These are phyloP conservation scores for Fusarium buharicum DNA, from an alignment of 2,329 filamentous ascomycete genomes.

Conservation along the genomic window DNA sequence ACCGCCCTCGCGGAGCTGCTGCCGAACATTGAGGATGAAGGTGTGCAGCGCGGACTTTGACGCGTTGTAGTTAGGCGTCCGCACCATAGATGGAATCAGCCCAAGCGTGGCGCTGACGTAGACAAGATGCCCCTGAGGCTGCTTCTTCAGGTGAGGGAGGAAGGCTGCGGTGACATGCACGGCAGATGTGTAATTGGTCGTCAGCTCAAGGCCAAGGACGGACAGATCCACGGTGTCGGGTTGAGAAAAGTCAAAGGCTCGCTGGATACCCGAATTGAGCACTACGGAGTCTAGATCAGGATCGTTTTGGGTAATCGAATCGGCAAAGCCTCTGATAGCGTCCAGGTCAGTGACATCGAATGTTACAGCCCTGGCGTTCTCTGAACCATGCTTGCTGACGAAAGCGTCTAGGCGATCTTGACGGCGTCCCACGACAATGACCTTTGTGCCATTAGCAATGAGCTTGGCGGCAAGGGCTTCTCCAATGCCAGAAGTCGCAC, in stretches of 20 bases:
- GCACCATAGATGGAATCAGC: slow-evolving; percentile 34
- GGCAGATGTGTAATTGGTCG: slow-evolving; percentile 44
- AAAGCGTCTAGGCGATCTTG: slow-evolving; percentile 61
- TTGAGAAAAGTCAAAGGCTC: slow-evolving; percentile 48
- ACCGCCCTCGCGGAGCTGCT: slow-evolving; percentile 34
- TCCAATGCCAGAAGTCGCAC: slow-evolving; percentile 47
- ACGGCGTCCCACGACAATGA: slow-evolving; percentile 61
- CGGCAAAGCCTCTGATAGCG: slow-evolving; percentile 44
- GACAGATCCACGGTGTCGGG: slow-evolving; percentile 45
- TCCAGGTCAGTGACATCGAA: slow-evolving; percentile 59
- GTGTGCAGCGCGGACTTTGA: slow-evolving; percentile 45
- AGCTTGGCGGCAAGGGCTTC: slow-evolving; percentile 52
- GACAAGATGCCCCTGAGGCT: slow-evolving; percentile 29
- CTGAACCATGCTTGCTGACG: slow-evolving; percentile 55
- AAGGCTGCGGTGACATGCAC: slow-evolving; percentile 45
- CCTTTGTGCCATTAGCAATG: slow-evolving; percentile 54
- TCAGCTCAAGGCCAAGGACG: slow-evolving; percentile 43
- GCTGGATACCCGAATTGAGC: slow-evolving; percentile 67
- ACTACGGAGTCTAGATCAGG: slow-evolving; percentile 59
- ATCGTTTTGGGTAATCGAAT: slow-evolving; percentile 20
- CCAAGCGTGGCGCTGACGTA: slow-evolving; percentile 43
- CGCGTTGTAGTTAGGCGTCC: slow-evolving; percentile 46
- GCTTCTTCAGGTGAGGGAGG: slow-evolving; percentile 42
- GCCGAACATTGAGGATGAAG: slow-evolving; percentile 39
- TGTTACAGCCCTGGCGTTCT: slow-evolving; percentile 50